Conservation (phyloP, 805 yeast species). For the Cyberlindnera subsufficiens region DNA sequence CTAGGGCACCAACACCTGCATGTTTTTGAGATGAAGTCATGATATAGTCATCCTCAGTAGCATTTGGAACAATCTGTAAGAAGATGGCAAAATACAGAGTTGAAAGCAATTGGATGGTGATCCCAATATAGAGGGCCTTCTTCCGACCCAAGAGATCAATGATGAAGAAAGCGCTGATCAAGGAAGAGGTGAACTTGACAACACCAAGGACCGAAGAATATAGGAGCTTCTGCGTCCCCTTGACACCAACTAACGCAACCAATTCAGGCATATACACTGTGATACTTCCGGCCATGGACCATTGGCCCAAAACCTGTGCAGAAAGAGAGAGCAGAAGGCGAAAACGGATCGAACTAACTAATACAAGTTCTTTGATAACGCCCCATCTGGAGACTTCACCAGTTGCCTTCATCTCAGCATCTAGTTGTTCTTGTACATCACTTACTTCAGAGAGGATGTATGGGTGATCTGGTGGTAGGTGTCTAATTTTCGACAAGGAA, state of each 20-base stretch:
- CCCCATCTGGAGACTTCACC: conserved; percentile 19
- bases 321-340: conserved; percentile 37
- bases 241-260: conserved; percentile 41
- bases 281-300: conserved; percentile 55
- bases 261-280: conserved; percentile 53
- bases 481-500: conserved; percentile 38
- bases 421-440: conserved; percentile 44
- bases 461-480: conserved; percentile 41
- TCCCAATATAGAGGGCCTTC: conserved; percentile 41
- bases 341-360: conserved; percentile 36
- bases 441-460: conserved; percentile 44
- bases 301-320: conserved; percentile 46
- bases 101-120: conserved; percentile 36
- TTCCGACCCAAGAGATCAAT: conserved; percentile 51
- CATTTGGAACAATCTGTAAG: conserved; percentile 39
- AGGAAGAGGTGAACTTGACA: conserved; percentile 45
- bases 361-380: conserved; percentile 29
- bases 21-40: conserved; percentile 27
- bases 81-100: conserved; percentile 43
- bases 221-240: conserved; percentile 33
- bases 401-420: conserved; percentile 28
- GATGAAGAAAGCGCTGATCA: conserved; percentile 44
- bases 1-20: conserved; percentile 45
- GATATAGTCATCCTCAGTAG: conserved; percentile 26
- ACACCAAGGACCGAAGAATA: conserved; percentile 50